Conservation (phyloP, 1,284 basidiomycete species). For the Cutaneotrichosporon mucoides region DNA sequence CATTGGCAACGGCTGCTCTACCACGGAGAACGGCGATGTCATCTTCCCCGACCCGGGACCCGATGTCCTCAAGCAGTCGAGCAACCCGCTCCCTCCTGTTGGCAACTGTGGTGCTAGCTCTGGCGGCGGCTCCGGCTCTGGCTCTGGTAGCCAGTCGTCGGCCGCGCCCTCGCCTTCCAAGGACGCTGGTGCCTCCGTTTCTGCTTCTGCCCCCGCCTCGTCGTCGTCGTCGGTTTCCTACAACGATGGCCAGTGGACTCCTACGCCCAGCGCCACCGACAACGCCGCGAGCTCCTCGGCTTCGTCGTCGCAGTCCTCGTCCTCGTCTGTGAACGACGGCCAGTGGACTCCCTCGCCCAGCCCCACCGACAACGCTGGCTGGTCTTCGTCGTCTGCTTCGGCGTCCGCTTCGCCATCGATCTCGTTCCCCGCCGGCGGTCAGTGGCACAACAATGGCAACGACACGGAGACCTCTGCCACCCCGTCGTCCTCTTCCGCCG, state of each 20-base stretch:
- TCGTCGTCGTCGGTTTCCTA: background rate
- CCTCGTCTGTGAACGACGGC: background rate
- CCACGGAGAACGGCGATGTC: constrained; percentile 24
- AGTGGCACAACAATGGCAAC: background rate
- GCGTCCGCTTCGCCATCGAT: background rate
- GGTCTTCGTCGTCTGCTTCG: background rate
- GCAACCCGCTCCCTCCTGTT: constrained; percentile 1
- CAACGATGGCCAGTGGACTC: constrained; percentile 2
- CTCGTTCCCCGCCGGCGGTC: background rate
- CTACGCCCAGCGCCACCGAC: too few species aligned
- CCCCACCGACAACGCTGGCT: background rate
- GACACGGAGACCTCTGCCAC: background rate
- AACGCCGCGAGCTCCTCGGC: too few species aligned
- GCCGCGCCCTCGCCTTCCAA: constrained; percentile 1
- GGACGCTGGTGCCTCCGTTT: too few species aligned
- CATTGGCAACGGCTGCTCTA: constrained; percentile 42
- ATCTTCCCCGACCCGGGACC: constrained; percentile 19
- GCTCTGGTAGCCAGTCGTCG: background rate
- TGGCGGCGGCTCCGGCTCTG: background rate
- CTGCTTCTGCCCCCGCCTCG: too few species aligned
- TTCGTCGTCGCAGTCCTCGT: background rate
- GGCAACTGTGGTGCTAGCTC: background rate
- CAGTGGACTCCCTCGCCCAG: background rate
- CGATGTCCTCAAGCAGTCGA: constrained; percentile 5
- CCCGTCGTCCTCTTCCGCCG: background rate